phyloP scores from a whole-genome alignment of 2,329 filamentous ascomycete genomes.

The Botrytis medusae region DNA sequence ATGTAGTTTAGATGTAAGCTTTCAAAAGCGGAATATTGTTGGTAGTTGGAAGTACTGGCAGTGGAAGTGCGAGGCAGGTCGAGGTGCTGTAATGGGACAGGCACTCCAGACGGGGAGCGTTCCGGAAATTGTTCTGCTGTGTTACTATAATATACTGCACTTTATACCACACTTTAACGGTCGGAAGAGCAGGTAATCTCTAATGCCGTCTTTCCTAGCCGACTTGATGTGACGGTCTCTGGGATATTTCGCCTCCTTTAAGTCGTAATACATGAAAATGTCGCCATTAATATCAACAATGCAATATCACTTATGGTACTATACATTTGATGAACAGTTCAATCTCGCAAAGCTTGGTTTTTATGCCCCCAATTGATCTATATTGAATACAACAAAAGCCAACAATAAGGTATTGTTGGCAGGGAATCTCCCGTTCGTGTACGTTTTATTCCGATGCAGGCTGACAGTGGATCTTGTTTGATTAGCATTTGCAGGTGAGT shows the following conservation, averaged over 20 bases:
- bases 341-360: neutral
- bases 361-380: neutral
- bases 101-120: neutral
- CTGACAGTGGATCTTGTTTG: neutral
- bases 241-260: neutral
- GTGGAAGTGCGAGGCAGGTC: neutral
- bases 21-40: slow-evolving; percentile 17
- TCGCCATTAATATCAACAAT: neutral
- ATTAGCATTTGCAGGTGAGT: neutral
- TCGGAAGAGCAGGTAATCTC: neutral
- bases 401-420: neutral
- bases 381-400: neutral
- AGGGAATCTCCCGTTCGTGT: neutral
- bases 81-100: neutral
- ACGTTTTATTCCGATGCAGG: slow-evolving; percentile 8
- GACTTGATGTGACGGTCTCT: neutral
- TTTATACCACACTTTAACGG: neutral
- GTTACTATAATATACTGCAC: slow-evolving; percentile 1
- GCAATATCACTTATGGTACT: neutral
- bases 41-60: neutral
- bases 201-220: neutral
- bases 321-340: neutral
- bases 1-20: slow-evolving; percentile 9
- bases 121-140: neutral
- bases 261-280: neutral